Evolutionary conservation across 257 asterid genomes (phyloP), one percentile per base, ranked within the genome.

Genomic region (Solanum ossicruentum): DNA sequence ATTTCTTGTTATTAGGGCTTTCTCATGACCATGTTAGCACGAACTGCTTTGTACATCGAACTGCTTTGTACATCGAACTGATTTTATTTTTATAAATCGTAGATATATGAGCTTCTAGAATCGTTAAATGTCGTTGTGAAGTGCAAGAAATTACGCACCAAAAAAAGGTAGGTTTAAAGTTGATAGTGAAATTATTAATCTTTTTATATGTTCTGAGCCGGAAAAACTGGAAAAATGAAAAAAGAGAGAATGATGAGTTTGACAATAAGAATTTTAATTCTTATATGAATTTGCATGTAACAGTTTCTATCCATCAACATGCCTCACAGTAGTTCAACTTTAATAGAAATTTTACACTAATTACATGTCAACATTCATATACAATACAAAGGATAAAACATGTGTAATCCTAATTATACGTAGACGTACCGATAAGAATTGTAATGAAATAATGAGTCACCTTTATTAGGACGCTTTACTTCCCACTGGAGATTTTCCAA

Each of bases 21-120:
- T 61, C 0, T 21, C 0, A 4, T 0, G 0, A 61, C 1, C 3
- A 0, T 61, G 0, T 1, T 61, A 11, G 4, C 10, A 1, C 28
- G 10, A 23, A n/a, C n/a, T 61, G 0, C 2, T 61, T 61, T 21
- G 8, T 23, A 1, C 1, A 60, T 12, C 13, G 0, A 4, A 61
- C 1, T 61, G 0, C 2, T 61, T 61, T 21, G 8, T 23, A 1
- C 1, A 60, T 12, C 13, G 0, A 4, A 61, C 1, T 61, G 4
- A 5, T 0, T 20, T 21, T 36, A 36, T 4, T 60, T 60, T 21
- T 60, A 60, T 21, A 8, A 28, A 0, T 28, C 20, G 20, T 45
- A 72, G 15, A 47, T 0, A 21, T 3, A 75, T 75, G 21, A 23
- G 13, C 43, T 49, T 75, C 43, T 0, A 75, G 5, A 75, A 75